Conservation (phyloP, 2,329 filamentous ascomycete species). For the Ophiostoma quercus region DNA sequence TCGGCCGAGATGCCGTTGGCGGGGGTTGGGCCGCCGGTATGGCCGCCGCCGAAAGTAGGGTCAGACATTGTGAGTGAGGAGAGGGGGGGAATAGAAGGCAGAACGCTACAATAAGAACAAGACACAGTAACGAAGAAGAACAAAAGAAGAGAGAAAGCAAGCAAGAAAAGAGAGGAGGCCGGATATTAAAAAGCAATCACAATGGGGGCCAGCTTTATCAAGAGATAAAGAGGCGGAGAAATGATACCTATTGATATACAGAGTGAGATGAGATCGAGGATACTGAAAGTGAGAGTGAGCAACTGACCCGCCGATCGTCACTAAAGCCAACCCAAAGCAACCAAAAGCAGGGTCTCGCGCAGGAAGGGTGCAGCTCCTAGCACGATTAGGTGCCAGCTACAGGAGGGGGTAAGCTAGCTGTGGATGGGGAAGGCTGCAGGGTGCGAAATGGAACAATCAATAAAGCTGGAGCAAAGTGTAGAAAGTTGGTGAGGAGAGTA, state of each 20-base stretch:
- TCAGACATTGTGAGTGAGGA: slow-evolving; percentile 17
- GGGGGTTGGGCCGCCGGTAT: slow-evolving; percentile 16
- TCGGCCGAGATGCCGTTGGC: slow-evolving; percentile 9
- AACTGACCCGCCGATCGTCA: slow-evolving; percentile 11
- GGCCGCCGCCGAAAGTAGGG: neutral
- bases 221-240: neutral
- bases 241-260: neutral
- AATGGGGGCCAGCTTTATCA: neutral
- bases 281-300: neutral
- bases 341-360: slow-evolving; percentile 9
- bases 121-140: neutral
- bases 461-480: neutral
- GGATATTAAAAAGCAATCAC: neutral
- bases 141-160: neutral
- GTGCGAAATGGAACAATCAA: neutral
- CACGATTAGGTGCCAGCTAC: neutral
- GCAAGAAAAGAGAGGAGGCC: neutral
- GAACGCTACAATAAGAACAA: neutral
- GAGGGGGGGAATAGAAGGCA: neutral
- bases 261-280: neutral
- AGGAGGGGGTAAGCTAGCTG: slow-evolving; percentile 12
- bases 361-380: neutral
- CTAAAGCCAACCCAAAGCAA: slow-evolving; percentile 11
- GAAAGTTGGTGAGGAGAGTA: no score
- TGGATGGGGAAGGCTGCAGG: neutral